Evolutionary conservation across 1,284 basidiomycete species (phyloP).

Genomic region (Anthracocystis setariae): DNA sequence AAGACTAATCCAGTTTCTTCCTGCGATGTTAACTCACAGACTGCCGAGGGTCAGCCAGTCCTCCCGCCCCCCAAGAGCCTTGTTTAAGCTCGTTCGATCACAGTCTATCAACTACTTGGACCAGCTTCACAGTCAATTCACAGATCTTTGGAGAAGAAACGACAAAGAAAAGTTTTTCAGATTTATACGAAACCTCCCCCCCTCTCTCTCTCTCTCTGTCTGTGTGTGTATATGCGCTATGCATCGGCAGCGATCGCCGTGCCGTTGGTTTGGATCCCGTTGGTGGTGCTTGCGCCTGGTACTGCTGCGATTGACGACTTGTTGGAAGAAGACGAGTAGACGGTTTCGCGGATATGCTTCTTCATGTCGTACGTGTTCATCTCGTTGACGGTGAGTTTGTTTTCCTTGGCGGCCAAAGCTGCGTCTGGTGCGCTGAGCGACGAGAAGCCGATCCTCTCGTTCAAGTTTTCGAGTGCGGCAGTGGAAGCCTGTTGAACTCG

Average conservation of each 20-base stretch:
- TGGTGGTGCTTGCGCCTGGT: neutral
- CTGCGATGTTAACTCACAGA: constrained; percentile 6
- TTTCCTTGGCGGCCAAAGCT: constrained; percentile 65
- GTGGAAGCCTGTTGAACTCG: constrained; percentile 67
- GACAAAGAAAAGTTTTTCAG: no score
- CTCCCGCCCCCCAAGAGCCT: constrained; percentile 48
- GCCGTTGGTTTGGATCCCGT: constrained; percentile 3
- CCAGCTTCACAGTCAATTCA: no score
- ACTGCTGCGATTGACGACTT: constrained; percentile 1
- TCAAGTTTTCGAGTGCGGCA: constrained; percentile 68
- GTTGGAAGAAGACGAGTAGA: constrained; percentile 19
- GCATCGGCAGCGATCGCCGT: constrained; percentile 38
- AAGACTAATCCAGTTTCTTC: neutral
- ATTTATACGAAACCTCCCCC: no score
- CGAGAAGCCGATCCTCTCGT: constrained; percentile 69
- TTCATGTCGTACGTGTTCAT: constrained; percentile 57
- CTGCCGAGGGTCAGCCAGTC: constrained; percentile 48
- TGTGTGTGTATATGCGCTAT: neutral
- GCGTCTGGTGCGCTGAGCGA: constrained; percentile 65
- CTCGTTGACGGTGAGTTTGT: constrained; percentile 65
- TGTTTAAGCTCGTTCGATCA: constrained; percentile 23
- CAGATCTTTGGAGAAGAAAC: no score
- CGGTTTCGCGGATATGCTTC: constrained; percentile 33
- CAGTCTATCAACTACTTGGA: no score
- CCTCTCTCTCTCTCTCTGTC: no score